Percentiles rank a stretch among this genome's conserved stretches.
These are phyloP conservation scores for Dissophora globulifera DNA, from an alignment of 192 early-diverging fungal species.

Conservation along the genomic window DNA sequence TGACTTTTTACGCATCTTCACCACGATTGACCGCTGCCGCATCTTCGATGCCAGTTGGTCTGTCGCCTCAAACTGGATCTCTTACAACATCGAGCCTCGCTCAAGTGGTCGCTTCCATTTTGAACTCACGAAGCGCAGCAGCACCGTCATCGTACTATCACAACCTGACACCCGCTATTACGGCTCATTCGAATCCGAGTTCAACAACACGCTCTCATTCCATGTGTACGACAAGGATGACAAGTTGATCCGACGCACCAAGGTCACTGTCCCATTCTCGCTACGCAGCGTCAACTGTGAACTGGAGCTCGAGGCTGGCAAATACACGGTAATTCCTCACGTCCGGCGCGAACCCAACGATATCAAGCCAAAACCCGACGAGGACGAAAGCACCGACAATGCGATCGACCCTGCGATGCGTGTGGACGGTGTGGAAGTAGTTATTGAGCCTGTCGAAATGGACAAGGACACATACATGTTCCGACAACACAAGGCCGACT, in stretches of 20 bases:
- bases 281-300: constrained; percentile 50
- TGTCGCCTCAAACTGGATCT: constrained; percentile 52
- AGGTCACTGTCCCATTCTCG: constrained; percentile 41
- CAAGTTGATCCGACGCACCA: constrained; percentile 35
- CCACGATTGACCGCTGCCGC: constrained; percentile 35
- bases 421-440: constrained; percentile 26
- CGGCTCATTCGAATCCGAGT: constrained; percentile 34
- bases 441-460: constrained; percentile 45
- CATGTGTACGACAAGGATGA: constrained; percentile 32
- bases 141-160: constrained; percentile 40
- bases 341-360: constrained; percentile 41
- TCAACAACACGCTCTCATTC: constrained; percentile 41
- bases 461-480: constrained; percentile 48
- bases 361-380: not conserved
- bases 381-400: constrained; percentile 20
- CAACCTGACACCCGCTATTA: constrained; percentile 54
- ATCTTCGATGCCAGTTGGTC: constrained; percentile 50
- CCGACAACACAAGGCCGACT: constrained; percentile 37
- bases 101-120: constrained; percentile 47
- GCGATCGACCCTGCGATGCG: constrained; percentile 27
- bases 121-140: constrained; percentile 8
- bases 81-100: constrained; percentile 49
- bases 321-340: constrained; percentile 45
- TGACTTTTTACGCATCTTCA: constrained; percentile 48
- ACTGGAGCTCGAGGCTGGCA: constrained; percentile 33